Conservation (phyloP, 768 basidiomycete genomes). For the Tulasnella sp. region DNA sequence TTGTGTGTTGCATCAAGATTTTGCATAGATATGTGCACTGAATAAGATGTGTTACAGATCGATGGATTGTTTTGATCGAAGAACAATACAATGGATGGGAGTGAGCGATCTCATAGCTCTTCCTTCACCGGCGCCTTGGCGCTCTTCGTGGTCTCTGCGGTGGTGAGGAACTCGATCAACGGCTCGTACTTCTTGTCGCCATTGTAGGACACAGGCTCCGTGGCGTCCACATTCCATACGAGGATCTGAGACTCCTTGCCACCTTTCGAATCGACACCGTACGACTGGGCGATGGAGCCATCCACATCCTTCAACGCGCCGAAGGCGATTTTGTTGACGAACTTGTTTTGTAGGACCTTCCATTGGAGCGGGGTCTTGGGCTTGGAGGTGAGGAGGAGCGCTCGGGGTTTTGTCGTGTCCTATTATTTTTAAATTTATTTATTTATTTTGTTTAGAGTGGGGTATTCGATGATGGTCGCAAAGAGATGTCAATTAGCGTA, state of each 20-base stretch:
- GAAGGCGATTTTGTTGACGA: constrained; percentile 44
- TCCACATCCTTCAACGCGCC: constrained; percentile 16
- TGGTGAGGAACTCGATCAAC: constrained; percentile 60
- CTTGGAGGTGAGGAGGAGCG: constrained; percentile 58
- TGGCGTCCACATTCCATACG: constrained; percentile 53
- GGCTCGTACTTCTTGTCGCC: constrained; percentile 66
- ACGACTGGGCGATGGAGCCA: constrained; percentile 40
- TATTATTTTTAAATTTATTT: constrained; percentile 17
- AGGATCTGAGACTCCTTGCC: constrained; percentile 60
- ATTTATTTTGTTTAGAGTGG: too few relatives aligned
- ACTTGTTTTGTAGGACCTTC: constrained; percentile 69
- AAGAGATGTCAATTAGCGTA: constrained; percentile 27
- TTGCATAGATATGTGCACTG: too few relatives aligned
- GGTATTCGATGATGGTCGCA: neutral
- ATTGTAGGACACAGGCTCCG: constrained; percentile 51
- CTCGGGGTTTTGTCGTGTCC: constrained; percentile 39
- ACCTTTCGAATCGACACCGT: constrained; percentile 31
- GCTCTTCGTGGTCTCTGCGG: constrained; percentile 45
- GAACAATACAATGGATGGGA: too few relatives aligned
- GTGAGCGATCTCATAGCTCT: neutral
- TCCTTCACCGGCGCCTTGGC: neutral
- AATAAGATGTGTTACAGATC: too few relatives aligned
- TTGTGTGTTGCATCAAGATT: too few relatives aligned
- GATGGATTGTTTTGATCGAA: too few relatives aligned
- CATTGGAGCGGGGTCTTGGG: constrained; percentile 68